Percentiles rank a stretch among this genome's conserved stretches.
Conservation (phyloP, 192 early-diverging fungal species). For the Coemansia furcata region DNA sequence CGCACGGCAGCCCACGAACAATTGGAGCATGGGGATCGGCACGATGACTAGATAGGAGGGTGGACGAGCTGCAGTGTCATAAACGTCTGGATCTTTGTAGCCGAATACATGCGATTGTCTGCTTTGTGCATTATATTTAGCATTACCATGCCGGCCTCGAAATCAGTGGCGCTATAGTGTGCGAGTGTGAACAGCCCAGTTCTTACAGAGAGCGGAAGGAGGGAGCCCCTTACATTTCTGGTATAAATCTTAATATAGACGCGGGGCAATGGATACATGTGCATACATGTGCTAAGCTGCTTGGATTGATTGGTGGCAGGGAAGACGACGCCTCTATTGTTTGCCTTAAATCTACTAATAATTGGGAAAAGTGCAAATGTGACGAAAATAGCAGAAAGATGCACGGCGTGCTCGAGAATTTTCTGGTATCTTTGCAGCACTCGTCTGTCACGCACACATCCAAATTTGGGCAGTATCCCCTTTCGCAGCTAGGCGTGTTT, state of each 20-base stretch:
- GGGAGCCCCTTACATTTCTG: not conserved
- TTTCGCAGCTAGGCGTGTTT: not conserved
- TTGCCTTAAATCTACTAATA: not conserved
- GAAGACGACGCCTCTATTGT: not conserved
- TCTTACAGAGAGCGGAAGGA: not conserved
- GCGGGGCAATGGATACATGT: not conserved
- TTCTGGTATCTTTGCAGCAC: not conserved
- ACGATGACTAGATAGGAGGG: not conserved
- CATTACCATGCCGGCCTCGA: not conserved
- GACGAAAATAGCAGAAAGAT: conserved; percentile 2
- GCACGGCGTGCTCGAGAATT: not conserved
- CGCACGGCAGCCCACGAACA: not conserved
- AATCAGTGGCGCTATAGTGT: not conserved
- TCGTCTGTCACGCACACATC: not conserved
- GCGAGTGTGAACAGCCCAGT: not conserved
- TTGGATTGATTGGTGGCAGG: not conserved
- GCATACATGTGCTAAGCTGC: not conserved
- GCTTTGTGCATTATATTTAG: not conserved
- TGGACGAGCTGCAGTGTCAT: not conserved
- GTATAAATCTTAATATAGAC: not conserved
- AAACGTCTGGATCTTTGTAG: not conserved
- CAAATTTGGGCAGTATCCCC: not conserved
- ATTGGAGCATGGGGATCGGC: not conserved
- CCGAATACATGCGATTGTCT: not conserved
- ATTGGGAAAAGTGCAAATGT: not conserved